These are phyloP conservation scores for Dactylella cylindrospora DNA, from an alignment of 2,329 filamentous ascomycete species.

Conservation along the genomic window DNA sequence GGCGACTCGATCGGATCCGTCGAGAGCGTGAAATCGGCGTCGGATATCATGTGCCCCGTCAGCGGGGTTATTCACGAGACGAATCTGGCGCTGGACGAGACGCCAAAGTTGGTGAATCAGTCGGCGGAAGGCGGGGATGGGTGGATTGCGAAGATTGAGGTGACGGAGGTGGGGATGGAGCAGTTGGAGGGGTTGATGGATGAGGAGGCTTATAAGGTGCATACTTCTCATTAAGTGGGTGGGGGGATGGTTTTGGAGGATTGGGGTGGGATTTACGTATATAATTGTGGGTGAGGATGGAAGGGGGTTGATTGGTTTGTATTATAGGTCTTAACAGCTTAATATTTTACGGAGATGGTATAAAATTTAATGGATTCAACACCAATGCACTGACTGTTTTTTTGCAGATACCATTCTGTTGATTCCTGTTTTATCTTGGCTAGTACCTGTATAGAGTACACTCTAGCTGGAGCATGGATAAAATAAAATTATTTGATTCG, in stretches of 20 bases:
- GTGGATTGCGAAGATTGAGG: constrained; percentile 87
- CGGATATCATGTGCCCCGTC: constrained; percentile 90
- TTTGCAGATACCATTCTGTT: neutral
- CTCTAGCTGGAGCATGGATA: too few relatives aligned
- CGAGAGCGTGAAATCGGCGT: constrained; percentile 98
- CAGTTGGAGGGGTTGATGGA: constrained; percentile 78
- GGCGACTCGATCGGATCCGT: constrained; percentile 91
- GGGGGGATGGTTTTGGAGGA: neutral
- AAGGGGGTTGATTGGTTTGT: constrained; percentile 8
- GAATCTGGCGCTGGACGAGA: constrained; percentile 77
- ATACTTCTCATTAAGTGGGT: constrained; percentile 56
- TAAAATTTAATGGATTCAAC: constrained; percentile 23
- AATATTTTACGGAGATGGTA: constrained; percentile 15
- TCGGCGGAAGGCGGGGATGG: constrained; percentile 81
- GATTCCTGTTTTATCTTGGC: too few relatives aligned
- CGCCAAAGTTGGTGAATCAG: constrained; percentile 83
- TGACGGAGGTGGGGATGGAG: constrained; percentile 64
- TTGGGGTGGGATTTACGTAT: neutral
- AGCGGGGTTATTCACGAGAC: constrained; percentile 72
- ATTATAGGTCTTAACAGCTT: constrained; percentile 27
- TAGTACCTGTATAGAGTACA: too few relatives aligned
- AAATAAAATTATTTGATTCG: too few relatives aligned
- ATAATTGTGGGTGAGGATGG: neutral
- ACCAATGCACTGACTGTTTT: neutral
- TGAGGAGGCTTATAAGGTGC: constrained; percentile 72